These are phyloP conservation scores for Ceratocystis harringtonii DNA, from an alignment of 2,329 filamentous ascomycete genomes.

Conservation along the genomic window DNA sequence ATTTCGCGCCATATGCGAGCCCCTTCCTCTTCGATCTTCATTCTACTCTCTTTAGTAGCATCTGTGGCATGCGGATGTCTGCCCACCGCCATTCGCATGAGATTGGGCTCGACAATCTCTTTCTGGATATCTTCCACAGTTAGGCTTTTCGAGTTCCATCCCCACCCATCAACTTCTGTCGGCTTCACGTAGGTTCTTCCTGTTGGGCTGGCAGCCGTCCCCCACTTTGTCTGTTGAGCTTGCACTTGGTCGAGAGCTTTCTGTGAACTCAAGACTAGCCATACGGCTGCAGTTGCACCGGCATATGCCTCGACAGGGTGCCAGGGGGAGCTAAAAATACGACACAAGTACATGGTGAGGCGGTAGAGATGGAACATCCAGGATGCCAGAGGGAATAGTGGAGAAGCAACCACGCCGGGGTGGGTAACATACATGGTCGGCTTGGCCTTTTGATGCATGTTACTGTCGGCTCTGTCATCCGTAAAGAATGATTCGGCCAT, in stretches of 20 bases:
- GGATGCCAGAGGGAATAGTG: conserved; percentile 59
- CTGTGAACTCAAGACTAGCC: conserved; percentile 57
- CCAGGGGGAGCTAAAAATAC: conserved; percentile 77
- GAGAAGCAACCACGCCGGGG: conserved; percentile 72
- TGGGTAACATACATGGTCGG: conserved; percentile 67
- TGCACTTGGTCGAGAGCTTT: conserved; percentile 42
- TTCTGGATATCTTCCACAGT: conserved; percentile 28
- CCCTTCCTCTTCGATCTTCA: conserved; percentile 48
- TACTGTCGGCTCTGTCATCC: neutral
- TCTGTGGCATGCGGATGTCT: conserved; percentile 44
- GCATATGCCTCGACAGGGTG: conserved; percentile 63
- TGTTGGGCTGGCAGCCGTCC: conserved; percentile 48
- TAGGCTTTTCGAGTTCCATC: conserved; percentile 37
- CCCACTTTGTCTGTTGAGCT: conserved; percentile 62
- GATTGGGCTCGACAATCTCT: conserved; percentile 27
- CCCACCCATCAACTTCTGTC: conserved; percentile 82
- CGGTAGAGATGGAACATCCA: conserved; percentile 57
- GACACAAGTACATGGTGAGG: conserved; percentile 51
- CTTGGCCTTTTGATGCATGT: conserved; percentile 18
- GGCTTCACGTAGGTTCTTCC: conserved; percentile 50
- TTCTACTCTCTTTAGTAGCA: conserved; percentile 44
- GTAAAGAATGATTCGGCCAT: conserved; percentile 24
- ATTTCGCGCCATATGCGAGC: conserved; percentile 51
- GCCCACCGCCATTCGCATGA: conserved; percentile 38
- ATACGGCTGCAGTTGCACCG: conserved; percentile 61